A percentile compares a stretch with the other conserved stretches of the same genome.
phyloP scores from a whole-genome alignment of 768 basidiomycete species.

The Udeniomyces megalosporus region DNA sequence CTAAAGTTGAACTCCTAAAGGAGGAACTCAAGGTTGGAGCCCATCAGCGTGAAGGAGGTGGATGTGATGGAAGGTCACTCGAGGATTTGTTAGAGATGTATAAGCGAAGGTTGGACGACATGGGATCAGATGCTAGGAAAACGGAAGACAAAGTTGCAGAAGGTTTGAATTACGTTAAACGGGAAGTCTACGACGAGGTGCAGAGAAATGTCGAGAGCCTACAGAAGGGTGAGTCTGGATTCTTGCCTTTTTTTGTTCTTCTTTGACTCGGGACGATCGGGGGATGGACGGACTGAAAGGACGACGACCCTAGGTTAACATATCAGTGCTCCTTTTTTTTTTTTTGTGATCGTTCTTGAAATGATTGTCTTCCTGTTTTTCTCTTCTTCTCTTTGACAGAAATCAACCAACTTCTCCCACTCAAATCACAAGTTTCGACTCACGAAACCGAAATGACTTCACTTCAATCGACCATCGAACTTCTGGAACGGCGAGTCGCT shows the following conservation, averaged over 20 bases:
- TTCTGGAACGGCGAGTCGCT: slow-evolving; percentile 62
- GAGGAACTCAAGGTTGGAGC: neutral
- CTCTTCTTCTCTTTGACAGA: neutral
- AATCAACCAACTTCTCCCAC: neutral
- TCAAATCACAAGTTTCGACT: too few species aligned
- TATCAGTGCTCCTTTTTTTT: too few species aligned
- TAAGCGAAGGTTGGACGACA: neutral
- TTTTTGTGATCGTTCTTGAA: too few species aligned
- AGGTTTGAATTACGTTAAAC: neutral
- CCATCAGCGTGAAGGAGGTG: neutral
- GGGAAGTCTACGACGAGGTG: neutral
- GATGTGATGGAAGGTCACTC: too few species aligned
- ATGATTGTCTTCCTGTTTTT: neutral
- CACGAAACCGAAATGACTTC: too few species aligned
- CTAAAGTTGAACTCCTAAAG: neutral
- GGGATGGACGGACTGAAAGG: neutral
- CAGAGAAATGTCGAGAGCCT: neutral
- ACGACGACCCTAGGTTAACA: too few species aligned
- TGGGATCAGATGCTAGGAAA: neutral
- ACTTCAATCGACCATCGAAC: slow-evolving; percentile 17
- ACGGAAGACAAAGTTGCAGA: neutral
- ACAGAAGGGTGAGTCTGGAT: neutral
- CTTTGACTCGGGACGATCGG: neutral
- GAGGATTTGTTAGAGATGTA: neutral
- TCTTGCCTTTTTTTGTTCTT: neutral